Conservation (phyloP, 1,284 basidiomycete genomes). For the Sporisorium exsertum region DNA sequence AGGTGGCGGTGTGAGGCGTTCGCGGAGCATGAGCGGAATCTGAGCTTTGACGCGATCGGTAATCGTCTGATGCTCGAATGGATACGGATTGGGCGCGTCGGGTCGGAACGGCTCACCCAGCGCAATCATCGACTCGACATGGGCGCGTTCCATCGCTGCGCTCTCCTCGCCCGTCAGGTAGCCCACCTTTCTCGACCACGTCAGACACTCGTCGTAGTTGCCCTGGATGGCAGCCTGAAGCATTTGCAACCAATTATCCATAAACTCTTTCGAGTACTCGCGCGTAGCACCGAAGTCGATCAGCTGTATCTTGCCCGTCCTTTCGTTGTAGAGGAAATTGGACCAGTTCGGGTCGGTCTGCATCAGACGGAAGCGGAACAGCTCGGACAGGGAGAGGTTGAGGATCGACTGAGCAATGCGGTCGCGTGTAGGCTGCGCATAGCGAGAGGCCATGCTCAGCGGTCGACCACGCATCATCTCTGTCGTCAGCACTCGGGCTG, state of each 20-base stretch:
- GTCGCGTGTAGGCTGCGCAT: slow-evolving; percentile 79
- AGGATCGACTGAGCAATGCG: slow-evolving; percentile 87
- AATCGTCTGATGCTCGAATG: slow-evolving; percentile 78
- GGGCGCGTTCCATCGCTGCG: slow-evolving; percentile 89
- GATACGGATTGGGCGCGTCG: slow-evolving; percentile 75
- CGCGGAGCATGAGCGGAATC: slow-evolving; percentile 90
- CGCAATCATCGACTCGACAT: slow-evolving; percentile 81
- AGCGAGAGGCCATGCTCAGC: slow-evolving; percentile 76
- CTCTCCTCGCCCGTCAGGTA: slow-evolving; percentile 92
- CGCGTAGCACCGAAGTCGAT: slow-evolving; percentile 97
- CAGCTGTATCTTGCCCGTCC: slow-evolving; percentile 76
- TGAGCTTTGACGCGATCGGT: slow-evolving; percentile 80
- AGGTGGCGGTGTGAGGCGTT: slow-evolving; percentile 91
- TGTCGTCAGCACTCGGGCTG: slow-evolving; percentile 86
- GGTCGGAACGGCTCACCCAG: slow-evolving; percentile 83
- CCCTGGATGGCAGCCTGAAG: slow-evolving; percentile 81
- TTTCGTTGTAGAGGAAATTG: slow-evolving; percentile 89
- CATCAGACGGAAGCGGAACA: slow-evolving; percentile 92
- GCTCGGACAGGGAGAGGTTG: slow-evolving; percentile 87
- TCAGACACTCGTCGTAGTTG: slow-evolving; percentile 78
- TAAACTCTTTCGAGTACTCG: slow-evolving; percentile 86
- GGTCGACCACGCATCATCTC: slow-evolving; percentile 85
- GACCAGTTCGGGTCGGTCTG: slow-evolving; percentile 99
- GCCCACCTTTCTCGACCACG: slow-evolving; percentile 82
- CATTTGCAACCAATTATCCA: slow-evolving; percentile 86